Percentiles rank a stretch among this genome's conserved stretches.
phyloP scores from a whole-genome alignment of 257 asterid species.

The Ophiorrhiza pumila region DNA sequence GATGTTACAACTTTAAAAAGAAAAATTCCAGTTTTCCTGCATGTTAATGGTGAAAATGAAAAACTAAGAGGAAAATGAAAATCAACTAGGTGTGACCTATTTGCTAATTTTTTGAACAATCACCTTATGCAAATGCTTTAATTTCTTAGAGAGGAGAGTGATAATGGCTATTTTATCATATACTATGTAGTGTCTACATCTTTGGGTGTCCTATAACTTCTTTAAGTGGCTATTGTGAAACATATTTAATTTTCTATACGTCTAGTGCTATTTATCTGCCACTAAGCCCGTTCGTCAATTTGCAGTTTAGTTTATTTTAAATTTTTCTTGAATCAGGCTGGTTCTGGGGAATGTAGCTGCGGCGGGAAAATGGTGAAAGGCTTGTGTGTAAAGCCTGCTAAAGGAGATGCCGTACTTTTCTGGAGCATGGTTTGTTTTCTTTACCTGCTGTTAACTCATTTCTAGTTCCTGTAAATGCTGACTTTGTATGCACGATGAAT shows the following conservation, averaged over 20 bases:
- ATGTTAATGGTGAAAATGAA: not conserved
- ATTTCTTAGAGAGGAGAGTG: not conserved
- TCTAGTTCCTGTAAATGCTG: slow-evolving; percentile 4
- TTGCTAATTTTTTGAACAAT: too few relatives aligned
- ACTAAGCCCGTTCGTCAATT: not conserved
- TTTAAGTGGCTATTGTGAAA: not conserved
- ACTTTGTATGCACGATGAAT: slow-evolving; percentile 1
- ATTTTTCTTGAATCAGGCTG: slow-evolving; percentile 44
- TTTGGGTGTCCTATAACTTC: not conserved
- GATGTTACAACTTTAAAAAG: not conserved
- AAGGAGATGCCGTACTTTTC: slow-evolving; percentile 90
- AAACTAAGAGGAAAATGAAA: not conserved
- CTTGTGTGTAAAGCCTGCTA: slow-evolving; percentile 63
- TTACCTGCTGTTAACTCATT: not conserved
- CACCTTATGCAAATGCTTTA: not conserved
- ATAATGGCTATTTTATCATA: not conserved
- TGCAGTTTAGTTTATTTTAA: not conserved
- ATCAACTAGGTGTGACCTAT: too few relatives aligned
- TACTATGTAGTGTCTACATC: not conserved
- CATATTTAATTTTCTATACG: not conserved
- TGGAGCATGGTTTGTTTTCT: slow-evolving; percentile 84
- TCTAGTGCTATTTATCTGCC: not conserved
- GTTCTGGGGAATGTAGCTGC: slow-evolving; percentile 70
- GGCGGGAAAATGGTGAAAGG: slow-evolving; percentile 75
- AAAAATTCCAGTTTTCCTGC: not conserved